Evolutionary conservation across 2,329 filamentous ascomycete genomes (phyloP).

Genomic region (Hymenoscyphus repandus): DNA sequence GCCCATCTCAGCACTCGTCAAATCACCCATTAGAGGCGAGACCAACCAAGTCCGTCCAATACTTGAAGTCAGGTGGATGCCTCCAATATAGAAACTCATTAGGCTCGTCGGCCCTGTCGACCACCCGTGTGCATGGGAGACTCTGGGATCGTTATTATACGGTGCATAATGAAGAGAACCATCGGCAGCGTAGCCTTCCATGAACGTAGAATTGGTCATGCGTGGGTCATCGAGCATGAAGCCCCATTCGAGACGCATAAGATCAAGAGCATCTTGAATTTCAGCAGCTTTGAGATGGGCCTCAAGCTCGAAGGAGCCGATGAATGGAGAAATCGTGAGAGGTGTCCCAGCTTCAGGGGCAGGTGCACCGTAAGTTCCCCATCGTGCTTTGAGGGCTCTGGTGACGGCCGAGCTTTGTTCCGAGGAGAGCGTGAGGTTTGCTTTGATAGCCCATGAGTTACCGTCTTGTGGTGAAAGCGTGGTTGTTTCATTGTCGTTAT

Average conservation of each 20-base stretch:
- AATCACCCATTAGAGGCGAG: constrained; percentile 31
- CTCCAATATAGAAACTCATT: constrained; percentile 27
- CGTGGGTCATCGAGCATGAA: constrained; percentile 46
- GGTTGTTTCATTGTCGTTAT: constrained; percentile 49
- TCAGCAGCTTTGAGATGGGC: constrained; percentile 40
- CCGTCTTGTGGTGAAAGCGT: constrained; percentile 53
- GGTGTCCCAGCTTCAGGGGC: constrained; percentile 41
- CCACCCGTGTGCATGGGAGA: constrained; percentile 35
- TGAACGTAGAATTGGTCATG: constrained; percentile 35
- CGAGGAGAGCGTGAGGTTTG: constrained; percentile 24
- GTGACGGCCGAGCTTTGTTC: constrained; percentile 34
- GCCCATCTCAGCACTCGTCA: constrained; percentile 34
- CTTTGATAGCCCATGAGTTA: constrained; percentile 47
- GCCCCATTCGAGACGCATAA: constrained; percentile 52
- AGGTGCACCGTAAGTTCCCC: constrained; percentile 40
- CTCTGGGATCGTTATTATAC: constrained; percentile 31
- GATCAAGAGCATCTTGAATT: constrained; percentile 44
- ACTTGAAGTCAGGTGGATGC: constrained; percentile 21
- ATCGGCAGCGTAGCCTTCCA: constrained; percentile 33
- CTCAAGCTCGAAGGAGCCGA: constrained; percentile 41
- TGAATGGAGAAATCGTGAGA: constrained; percentile 41
- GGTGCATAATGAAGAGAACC: constrained; percentile 33
- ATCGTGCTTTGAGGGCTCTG: constrained; percentile 15
- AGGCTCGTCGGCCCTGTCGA: constrained; percentile 29
- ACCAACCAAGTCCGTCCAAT: constrained; percentile 29